A percentile compares a stretch with the other conserved stretches of the same genome.
phyloP scores from a whole-genome alignment of 305 asterid species.

The Fraxinus velutina region DNA sequence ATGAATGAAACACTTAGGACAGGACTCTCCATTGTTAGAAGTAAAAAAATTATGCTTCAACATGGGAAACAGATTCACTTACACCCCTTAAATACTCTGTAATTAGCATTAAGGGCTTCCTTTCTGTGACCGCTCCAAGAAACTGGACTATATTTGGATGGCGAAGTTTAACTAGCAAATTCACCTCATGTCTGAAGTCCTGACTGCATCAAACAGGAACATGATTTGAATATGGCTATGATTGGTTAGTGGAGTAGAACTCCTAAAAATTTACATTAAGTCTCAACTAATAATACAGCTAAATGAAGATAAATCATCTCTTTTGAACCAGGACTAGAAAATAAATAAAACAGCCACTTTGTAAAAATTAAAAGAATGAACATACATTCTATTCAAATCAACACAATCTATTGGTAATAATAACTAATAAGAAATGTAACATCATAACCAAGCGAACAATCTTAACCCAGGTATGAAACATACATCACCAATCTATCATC shows the following conservation, averaged over 20 bases:
- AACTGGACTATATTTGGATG: slow-evolving; percentile 98
- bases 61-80: slow-evolving; percentile 29
- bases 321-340: not conserved
- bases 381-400: slow-evolving; percentile 6
- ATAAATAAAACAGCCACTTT: not conserved
- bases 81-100: slow-evolving; percentile 97
- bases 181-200: slow-evolving; percentile 99
- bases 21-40: not conserved
- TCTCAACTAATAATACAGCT: not conserved
- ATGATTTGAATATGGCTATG: slow-evolving; percentile 11
- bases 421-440: not conserved
- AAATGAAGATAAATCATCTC: not conserved
- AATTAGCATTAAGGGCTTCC: slow-evolving; percentile 88
- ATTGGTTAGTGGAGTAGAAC: not conserved
- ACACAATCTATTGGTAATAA: not conserved
- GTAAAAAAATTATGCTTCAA: not conserved
- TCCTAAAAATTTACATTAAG: not conserved
- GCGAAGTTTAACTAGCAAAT: slow-evolving; percentile 96
- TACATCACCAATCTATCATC: slow-evolving; percentile 94
- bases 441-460: not conserved
- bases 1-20: not conserved
- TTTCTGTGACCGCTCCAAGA: slow-evolving; percentile 94
- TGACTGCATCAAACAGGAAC: slow-evolving; percentile 49
- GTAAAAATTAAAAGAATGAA: not conserved
- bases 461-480: slow-evolving; percentile 26